These are phyloP conservation scores for Leptographium wingfieldii DNA, from an alignment of 2,329 filamentous ascomycete genomes.

Conservation along the genomic window DNA sequence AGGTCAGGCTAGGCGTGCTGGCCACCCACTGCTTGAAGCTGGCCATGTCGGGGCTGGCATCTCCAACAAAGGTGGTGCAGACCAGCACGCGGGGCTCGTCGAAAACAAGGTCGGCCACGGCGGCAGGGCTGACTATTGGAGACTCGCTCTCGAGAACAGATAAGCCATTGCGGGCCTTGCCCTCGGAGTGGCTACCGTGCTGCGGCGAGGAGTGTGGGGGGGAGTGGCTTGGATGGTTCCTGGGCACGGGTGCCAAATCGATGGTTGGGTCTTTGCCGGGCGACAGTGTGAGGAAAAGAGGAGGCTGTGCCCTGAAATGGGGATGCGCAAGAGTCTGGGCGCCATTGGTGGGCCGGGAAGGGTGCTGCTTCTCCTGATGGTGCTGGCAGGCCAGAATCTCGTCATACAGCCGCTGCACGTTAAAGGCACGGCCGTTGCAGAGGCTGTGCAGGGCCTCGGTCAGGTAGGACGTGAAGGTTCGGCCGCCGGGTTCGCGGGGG, in stretches of 20 bases:
- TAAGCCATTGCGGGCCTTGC: constrained; percentile 11
- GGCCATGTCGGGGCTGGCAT: constrained; percentile 52
- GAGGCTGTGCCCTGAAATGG: constrained; percentile 24
- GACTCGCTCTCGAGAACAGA: constrained; percentile 20
- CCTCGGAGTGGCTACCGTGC: neutral
- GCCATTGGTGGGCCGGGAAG: constrained; percentile 30
- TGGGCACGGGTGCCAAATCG: constrained; percentile 35
- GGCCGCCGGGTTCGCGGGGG: constrained; percentile 29
- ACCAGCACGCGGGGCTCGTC: constrained; percentile 52
- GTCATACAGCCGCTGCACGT: constrained; percentile 41
- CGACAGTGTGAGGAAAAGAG: constrained; percentile 43
- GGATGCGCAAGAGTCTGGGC: constrained; percentile 19
- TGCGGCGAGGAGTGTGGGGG: constrained; percentile 13
- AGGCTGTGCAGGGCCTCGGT: constrained; percentile 43
- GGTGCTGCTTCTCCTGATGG: constrained; percentile 28
- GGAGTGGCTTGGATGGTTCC: constrained; percentile 14
- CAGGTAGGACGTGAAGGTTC: constrained; percentile 46
- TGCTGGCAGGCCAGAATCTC: constrained; percentile 36
- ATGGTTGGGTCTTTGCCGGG: constrained; percentile 40
- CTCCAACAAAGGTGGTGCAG: constrained; percentile 54
- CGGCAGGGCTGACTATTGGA: constrained; percentile 32
- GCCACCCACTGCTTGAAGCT: constrained; percentile 56
- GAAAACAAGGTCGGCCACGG: constrained; percentile 43
- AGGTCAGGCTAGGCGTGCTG: constrained; percentile 40
- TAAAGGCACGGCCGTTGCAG: constrained; percentile 40